Percentiles rank a stretch among this genome's conserved stretches.
phyloP scores from a whole-genome alignment of 1,139 yeast species.

The Oligophagozyma castellii region DNA sequence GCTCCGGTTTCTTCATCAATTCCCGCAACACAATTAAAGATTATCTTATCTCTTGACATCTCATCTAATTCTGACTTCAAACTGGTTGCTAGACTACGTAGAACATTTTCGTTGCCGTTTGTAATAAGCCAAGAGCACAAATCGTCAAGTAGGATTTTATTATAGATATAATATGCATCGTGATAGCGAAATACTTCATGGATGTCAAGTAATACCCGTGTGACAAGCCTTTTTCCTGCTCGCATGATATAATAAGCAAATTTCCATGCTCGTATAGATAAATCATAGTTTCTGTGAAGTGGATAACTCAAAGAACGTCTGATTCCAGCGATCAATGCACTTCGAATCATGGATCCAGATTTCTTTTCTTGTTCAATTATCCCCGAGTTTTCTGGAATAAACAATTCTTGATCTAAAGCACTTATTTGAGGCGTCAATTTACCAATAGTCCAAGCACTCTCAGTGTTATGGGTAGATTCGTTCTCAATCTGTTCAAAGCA shows the following conservation, averaged over 20 bases:
- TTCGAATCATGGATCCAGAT: conserved; percentile 29
- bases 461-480: conserved; percentile 67
- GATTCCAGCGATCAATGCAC: conserved; percentile 44
- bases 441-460: conserved; percentile 91
- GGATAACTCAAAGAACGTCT: conserved; percentile 73
- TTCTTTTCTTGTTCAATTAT: conserved; percentile 2
- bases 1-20: conserved; percentile 15
- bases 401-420: conserved; percentile 47
- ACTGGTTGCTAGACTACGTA: conserved; percentile 58
- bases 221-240: conserved; percentile 54
- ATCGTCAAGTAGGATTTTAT: conserved; percentile 69
- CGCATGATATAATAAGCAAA: conserved; percentile 56
- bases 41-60: conserved; percentile 9
- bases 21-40: conserved; percentile 17
- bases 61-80: conserved; percentile 24
- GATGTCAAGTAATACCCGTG: conserved; percentile 43
- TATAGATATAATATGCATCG: conserved; percentile 81
- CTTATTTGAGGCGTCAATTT: conserved; percentile 68
- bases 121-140: conserved; percentile 64
- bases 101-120: conserved; percentile 32
- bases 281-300: conserved; percentile 54
- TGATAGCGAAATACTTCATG: conserved; percentile 71
- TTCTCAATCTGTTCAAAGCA: conserved; percentile 64
- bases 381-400: conserved; percentile 26
- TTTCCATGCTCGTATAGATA: conserved; percentile 53